A percentile compares a stretch with the other conserved stretches of the same genome.
These are phyloP conservation scores for Fraxinus sp. DNA, from an alignment of 305 asterid species.

Conservation along the genomic window DNA sequence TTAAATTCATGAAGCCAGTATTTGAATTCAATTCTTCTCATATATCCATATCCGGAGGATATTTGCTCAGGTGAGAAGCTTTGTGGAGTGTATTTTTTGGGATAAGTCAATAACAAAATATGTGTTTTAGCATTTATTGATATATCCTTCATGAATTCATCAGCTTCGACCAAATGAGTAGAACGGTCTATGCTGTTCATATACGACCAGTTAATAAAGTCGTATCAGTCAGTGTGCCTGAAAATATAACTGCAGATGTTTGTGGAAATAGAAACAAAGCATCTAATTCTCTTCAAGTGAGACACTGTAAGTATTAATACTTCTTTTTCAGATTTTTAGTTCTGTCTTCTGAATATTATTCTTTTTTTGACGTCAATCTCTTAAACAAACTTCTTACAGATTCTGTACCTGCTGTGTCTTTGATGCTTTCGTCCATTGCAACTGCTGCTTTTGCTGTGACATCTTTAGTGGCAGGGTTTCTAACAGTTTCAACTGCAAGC, in stretches of 20 bases:
- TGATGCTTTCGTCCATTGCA: constrained; percentile 60
- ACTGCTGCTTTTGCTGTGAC: constrained; percentile 73
- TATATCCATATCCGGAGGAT: constrained; percentile 63
- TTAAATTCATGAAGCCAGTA: constrained; percentile 80
- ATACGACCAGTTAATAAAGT: constrained; percentile 45
- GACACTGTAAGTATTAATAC: constrained; percentile 59
- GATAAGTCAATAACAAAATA: background rate
- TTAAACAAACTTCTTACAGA: constrained; percentile 44
- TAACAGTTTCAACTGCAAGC: constrained; percentile 78
- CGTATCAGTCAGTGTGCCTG: constrained; percentile 64
- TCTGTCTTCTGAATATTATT: background rate
- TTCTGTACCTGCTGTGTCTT: constrained; percentile 63
- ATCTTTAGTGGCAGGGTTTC: constrained; percentile 59
- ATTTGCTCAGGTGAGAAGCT: constrained; percentile 56
- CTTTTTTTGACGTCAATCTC: background rate
- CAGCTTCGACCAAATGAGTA: constrained; percentile 68
- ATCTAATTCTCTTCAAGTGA: constrained; percentile 73
- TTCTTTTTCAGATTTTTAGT: background rate
- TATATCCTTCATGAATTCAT: constrained; percentile 20
- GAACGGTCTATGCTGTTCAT: constrained; percentile 49
- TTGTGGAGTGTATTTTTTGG: background rate
- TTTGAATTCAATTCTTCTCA: constrained; percentile 78
- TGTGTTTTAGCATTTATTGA: background rate
- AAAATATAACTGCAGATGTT: constrained; percentile 76
- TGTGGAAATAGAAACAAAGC: constrained; percentile 73